Evolutionary conservation across 2,329 filamentous ascomycete species (phyloP).

Genomic region (Colletotrichum chrysophilum): DNA sequence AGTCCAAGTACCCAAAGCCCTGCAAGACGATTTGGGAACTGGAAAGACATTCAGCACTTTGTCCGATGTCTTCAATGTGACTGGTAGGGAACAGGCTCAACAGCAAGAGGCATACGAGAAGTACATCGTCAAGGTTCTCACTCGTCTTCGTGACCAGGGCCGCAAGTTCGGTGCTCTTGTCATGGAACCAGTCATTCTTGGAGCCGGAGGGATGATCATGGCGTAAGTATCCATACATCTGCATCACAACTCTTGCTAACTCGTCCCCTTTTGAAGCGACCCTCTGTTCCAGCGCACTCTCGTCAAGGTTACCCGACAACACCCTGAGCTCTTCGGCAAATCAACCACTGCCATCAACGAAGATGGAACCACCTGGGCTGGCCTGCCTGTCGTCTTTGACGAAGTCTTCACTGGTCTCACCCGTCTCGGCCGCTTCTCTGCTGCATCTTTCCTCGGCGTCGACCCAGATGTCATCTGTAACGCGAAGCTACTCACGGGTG

Average conservation of each 20-base stretch:
- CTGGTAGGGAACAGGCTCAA: conserved; percentile 47
- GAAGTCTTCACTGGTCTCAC: conserved; percentile 90
- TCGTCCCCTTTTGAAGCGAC: conserved; percentile 55
- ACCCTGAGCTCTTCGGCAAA: conserved; percentile 58
- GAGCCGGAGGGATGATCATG: conserved; percentile 84
- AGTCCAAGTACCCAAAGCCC: conserved; percentile 58
- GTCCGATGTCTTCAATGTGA: conserved; percentile 65
- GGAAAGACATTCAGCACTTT: conserved; percentile 52
- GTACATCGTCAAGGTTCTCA: conserved; percentile 63
- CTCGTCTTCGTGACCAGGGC: conserved; percentile 57
- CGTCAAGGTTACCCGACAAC: conserved; percentile 68
- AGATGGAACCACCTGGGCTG: conserved; percentile 60
- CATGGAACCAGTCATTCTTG: conserved; percentile 80
- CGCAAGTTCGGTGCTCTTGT: conserved; percentile 78
- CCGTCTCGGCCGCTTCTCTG: conserved; percentile 75
- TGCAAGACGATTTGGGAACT: conserved; percentile 51
- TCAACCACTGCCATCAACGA: conserved; percentile 10
- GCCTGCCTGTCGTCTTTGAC: conserved; percentile 81
- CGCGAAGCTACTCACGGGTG: conserved; percentile 84
- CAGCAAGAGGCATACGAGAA: conserved; percentile 58
- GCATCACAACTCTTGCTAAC: too few relatives aligned
- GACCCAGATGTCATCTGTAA: conserved; percentile 80
- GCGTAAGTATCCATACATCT: too few relatives aligned
- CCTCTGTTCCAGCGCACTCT: conserved; percentile 81
- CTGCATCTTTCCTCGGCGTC: conserved; percentile 71